These are phyloP conservation scores for Astraeus odoratus DNA, from an alignment of 768 basidiomycete genomes.

Conservation along the genomic window DNA sequence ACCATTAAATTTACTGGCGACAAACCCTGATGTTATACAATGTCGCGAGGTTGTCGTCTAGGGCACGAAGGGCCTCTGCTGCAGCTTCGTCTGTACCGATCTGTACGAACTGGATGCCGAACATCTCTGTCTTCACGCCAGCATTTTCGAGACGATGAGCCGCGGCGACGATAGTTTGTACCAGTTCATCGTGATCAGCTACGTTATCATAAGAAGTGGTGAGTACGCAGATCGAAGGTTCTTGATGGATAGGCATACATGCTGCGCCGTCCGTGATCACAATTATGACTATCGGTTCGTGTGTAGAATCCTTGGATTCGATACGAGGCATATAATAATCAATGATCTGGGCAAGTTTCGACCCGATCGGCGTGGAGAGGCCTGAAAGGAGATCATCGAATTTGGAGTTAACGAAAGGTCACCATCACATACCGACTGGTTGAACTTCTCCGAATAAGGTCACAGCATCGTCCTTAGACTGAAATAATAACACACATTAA, in stretches of 20 bases:
- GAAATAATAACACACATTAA: too few relatives aligned
- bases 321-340: slow-evolving; percentile 29
- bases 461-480: too few relatives aligned
- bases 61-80: slow-evolving; percentile 32
- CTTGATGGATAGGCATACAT: slow-evolving; percentile 11
- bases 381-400: slow-evolving; percentile 10
- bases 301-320: slow-evolving; percentile 20
- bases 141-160: slow-evolving; percentile 36
- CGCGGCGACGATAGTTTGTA: slow-evolving; percentile 28
- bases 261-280: slow-evolving; percentile 37
- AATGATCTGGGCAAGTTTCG: slow-evolving; percentile 31
- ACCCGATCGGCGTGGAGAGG: slow-evolving; percentile 33
- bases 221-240: neutral
- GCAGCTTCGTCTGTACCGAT: slow-evolving; percentile 35
- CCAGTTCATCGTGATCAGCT: slow-evolving; percentile 24
- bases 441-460: too few relatives aligned
- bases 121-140: slow-evolving; percentile 29
- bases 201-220: neutral
- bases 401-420: too few relatives aligned
- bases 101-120: slow-evolving; percentile 43
- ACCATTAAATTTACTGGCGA: neutral
- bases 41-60: slow-evolving; percentile 33
- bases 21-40: slow-evolving; percentile 27
- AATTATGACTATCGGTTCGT: slow-evolving; percentile 31
- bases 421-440: too few relatives aligned